These are phyloP conservation scores for Parachaetomium inaequale DNA, from an alignment of 495 filamentous ascomycete genomes.

Conservation along the genomic window DNA sequence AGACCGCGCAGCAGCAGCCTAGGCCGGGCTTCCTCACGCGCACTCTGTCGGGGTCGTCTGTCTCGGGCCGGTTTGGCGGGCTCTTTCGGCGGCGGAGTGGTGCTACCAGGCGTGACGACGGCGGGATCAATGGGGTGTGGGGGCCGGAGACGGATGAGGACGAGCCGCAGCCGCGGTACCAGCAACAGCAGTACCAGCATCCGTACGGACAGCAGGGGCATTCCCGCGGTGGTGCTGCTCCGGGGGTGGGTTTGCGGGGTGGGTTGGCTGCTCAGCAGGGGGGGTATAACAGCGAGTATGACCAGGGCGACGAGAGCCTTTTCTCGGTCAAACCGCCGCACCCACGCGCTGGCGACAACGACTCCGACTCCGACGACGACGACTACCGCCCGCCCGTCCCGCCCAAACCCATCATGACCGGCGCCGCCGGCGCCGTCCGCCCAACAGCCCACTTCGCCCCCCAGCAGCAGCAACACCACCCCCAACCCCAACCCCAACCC, in stretches of 20 bases:
- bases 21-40: constrained; percentile 60
- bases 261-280: constrained; percentile 25
- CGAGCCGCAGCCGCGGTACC: constrained; percentile 19
- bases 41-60: constrained; percentile 30
- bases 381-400: background rate
- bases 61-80: constrained; percentile 35
- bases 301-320: constrained; percentile 43
- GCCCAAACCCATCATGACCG: constrained; percentile 17
- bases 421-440: constrained; percentile 9
- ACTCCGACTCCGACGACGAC: background rate
- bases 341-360: background rate
- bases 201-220: background rate
- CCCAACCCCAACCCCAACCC: background rate
- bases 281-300: constrained; percentile 24
- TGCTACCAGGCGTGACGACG: constrained; percentile 42
- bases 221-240: background rate
- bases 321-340: constrained; percentile 38
- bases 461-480: background rate
- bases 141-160: constrained; percentile 40
- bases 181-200: constrained; percentile 1
- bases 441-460: background rate
- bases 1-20: constrained; percentile 42
- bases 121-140: constrained; percentile 52
- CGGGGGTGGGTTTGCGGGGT: constrained; percentile 34
- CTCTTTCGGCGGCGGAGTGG: constrained; percentile 53